Percentiles rank a stretch among this genome's conserved stretches.
phyloP scores from a whole-genome alignment of 148 eudicot genomes.

The Rheum nobile region DNA sequence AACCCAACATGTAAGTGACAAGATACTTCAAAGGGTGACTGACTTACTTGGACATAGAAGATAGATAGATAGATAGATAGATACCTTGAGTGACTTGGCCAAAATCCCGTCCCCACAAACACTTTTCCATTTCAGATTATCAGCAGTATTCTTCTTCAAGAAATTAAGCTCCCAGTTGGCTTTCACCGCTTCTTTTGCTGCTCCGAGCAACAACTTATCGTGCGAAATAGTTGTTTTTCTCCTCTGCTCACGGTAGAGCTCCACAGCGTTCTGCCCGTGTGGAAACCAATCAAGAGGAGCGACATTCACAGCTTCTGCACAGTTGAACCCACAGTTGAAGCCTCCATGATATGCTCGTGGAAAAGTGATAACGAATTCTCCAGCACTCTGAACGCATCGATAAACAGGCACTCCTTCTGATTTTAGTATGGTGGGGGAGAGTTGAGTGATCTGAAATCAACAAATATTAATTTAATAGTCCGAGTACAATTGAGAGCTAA shows the following conservation, averaged over 20 bases:
- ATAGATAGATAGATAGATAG: too few species aligned
- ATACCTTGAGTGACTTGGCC: constrained; percentile 79
- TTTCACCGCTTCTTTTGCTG: constrained; percentile 92
- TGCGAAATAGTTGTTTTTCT: constrained; percentile 90
- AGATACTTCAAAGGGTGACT: not conserved
- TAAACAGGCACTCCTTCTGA: constrained; percentile 86
- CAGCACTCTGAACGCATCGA: constrained; percentile 79
- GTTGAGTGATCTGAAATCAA: constrained; percentile 72
- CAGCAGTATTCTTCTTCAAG: constrained; percentile 48
- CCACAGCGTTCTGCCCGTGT: constrained; percentile 90
- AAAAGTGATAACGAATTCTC: constrained; percentile 92
- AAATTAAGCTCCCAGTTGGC: constrained; percentile 91
- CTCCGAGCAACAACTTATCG: constrained; percentile 93
- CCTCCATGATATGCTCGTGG: constrained; percentile 98
- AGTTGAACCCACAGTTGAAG: constrained; percentile 89
- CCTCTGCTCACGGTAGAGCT: constrained; percentile 84
- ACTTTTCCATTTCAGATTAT: constrained; percentile 75
- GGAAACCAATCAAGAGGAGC: constrained; percentile 99
- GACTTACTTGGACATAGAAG: too few species aligned
- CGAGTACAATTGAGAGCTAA: too few species aligned
- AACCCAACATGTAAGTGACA: constrained; percentile 10
- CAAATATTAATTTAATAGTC: too few species aligned
- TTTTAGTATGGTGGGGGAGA: constrained; percentile 77
- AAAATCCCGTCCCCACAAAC: constrained; percentile 91
- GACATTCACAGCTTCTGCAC: constrained; percentile 98